phyloP scores from a whole-genome alignment of 2,329 filamentous ascomycete species.

The Ceratocystis variospora region DNA sequence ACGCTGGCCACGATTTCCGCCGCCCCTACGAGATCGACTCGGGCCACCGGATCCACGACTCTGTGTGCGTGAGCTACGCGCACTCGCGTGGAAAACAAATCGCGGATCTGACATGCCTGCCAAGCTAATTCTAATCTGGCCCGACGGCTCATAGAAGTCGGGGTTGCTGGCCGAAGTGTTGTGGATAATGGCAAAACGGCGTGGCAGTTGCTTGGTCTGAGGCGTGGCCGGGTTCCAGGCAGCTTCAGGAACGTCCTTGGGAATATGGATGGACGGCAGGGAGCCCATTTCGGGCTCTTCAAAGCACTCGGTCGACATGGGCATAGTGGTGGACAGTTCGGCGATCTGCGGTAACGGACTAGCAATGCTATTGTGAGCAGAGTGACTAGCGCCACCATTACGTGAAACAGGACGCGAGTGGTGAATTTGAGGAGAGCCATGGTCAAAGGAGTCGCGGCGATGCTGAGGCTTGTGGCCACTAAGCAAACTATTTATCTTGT shows the following conservation, averaged over 20 bases:
- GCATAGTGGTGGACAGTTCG: slow-evolving; percentile 31
- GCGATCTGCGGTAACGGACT: background rate
- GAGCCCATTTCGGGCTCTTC: slow-evolving; percentile 71
- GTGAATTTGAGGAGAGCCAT: background rate
- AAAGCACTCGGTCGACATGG: slow-evolving; percentile 66
- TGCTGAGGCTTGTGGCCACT: slow-evolving; percentile 32
- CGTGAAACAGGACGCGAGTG: slow-evolving; percentile 6
- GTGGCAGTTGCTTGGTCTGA: slow-evolving; percentile 41
- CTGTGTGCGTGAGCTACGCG: slow-evolving; percentile 24
- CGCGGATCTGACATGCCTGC: slow-evolving; percentile 29
- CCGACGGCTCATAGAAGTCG: slow-evolving; percentile 26
- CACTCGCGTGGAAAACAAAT: slow-evolving; percentile 29
- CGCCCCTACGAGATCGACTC: slow-evolving; percentile 24
- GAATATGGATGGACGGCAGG: slow-evolving; percentile 56
- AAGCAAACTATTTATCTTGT: slow-evolving; percentile 67
- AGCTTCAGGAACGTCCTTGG: slow-evolving; percentile 45
- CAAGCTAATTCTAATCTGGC: slow-evolving; percentile 28
- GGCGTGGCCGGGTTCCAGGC: slow-evolving; percentile 48
- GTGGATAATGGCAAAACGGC: slow-evolving; percentile 34
- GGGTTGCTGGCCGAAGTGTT: slow-evolving; percentile 27
- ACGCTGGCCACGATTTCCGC: slow-evolving; percentile 18
- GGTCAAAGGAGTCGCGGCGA: slow-evolving; percentile 8
- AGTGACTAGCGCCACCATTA: background rate
- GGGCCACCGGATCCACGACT: slow-evolving; percentile 22
- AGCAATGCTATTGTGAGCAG: background rate